Evolutionary conservation across 306 rosid genomes (phyloP), one percentile per base, ranked within the genome.

Genomic region (Corylus americana): DNA sequence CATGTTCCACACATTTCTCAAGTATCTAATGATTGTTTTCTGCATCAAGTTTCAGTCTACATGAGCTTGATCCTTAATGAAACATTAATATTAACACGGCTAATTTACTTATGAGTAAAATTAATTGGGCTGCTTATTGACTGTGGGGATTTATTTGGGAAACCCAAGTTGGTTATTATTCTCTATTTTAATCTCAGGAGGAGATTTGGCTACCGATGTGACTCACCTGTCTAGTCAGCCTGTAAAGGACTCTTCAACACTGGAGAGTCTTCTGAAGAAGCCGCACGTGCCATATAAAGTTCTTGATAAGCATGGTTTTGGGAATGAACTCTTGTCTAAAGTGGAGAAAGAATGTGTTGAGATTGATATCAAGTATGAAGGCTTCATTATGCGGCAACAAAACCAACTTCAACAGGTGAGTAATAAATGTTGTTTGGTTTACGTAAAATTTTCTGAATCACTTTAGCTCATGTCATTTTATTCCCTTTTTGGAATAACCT

Each of bases 221-320:
- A 73, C 84, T 74, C 66, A 3, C 64, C 83, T 91, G 72, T 95
- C 98, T 77, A 73, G 85, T 85, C 98, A 95, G 74, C 97, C 98
- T 12, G 97, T 95, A 78, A 95, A 84, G 86, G 91, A 90, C 90
- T 87, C 45, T 44, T 88, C 98, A 29, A 88, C 98, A 66, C 82
- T 95, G 83, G 98, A 95, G 86, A 91, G 96, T 82, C 94, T 95
- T 85, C 98, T 95, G 55, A 95, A 95, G 91, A 95, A 95, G 88
- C 98, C 98, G 35, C 98, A 95, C 78, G 81, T 92, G 78, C 94
- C 85, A 50, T 95, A 95, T 79, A 82, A 63, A 76, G 77, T 88
- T 79, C 87, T 95, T 77, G 98, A 92, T 81, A 89, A 90, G 80
- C 97, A 94, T 82, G 97, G 97, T 73, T 91, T 88, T 78, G 93